phyloP scores from a whole-genome alignment of 805 yeast species.

The Teunomyces kruisii region DNA sequence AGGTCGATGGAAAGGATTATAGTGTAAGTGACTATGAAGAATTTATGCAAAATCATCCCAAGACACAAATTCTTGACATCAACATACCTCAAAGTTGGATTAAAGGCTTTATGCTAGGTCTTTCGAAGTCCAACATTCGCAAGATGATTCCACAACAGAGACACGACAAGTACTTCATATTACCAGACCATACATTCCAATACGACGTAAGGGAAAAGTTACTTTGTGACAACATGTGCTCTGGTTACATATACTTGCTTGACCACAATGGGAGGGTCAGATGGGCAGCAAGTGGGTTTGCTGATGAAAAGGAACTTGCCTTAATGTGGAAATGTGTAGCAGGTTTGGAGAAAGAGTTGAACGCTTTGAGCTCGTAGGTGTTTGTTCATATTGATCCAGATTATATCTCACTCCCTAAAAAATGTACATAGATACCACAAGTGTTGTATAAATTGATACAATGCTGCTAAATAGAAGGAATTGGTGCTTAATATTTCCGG shows the following conservation, averaged over 20 bases:
- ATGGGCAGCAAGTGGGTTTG: conserved; percentile 89
- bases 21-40: conserved; percentile 38
- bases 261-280: conserved; percentile 75
- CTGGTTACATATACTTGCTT: conserved; percentile 80
- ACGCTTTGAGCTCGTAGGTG: not conserved
- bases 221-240: conserved; percentile 67
- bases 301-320: conserved; percentile 63
- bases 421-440: not conserved
- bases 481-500: no score
- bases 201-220: conserved; percentile 57
- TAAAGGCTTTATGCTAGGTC: conserved; percentile 59
- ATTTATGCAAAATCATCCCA: conserved; percentile 45
- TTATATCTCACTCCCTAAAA: not conserved
- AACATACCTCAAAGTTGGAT: conserved; percentile 71
- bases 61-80: conserved; percentile 72
- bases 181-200: conserved; percentile 59
- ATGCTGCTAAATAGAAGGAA: no score
- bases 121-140: conserved; percentile 44
- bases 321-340: conserved; percentile 65
- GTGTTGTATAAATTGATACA: no score
- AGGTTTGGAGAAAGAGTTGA: conserved; percentile 53
- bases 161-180: conserved; percentile 59
- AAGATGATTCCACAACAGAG: conserved; percentile 47
- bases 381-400: no score
- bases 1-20: conserved; percentile 41